Base-by-base conservation (phyloP, 768 basidiomycete species). In the Kwoniella sp. region DNA sequence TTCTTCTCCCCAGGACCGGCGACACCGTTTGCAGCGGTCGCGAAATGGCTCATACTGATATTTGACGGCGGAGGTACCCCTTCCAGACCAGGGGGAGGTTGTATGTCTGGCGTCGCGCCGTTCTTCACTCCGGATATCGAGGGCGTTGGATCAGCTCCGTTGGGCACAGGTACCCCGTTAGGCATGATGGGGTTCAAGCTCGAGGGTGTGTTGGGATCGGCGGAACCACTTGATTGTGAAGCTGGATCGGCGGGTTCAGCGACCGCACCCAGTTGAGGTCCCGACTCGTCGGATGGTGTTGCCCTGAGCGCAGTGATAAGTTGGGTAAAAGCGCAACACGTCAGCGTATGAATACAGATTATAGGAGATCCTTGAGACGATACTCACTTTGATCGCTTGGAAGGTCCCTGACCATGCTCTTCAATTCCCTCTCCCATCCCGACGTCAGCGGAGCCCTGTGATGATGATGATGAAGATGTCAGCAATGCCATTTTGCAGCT, bases 11-110 rank as follows among this genome's bases (percentile, higher is more conserved):
- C 37, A 23, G 50, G 63, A 17, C 65, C 63, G 1, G 71, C 68
- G 15, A 78, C 76, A 20, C 76, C 76, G 29, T 74, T 75, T 0
- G 68, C 72, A n/a, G 76, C 76, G 26, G 70, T 76, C 15, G 74
- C 74, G 55, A 78, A 78, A 1, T 65, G 67, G 47, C 73, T 63
- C 57, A 75, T 67, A 3, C 70, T 61, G 1, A 71, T 69, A 0
- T 73, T 62, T 9, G 76, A 78, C 34, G 72, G 53, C 28, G 74
- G 74, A 17, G 73, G 70, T 68, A 75, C 63, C 22, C 57, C 65
- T 51, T 72, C 67, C 26, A 78, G 71, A 15, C 66, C 71, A 20
- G 76, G 74, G 13, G 76, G 76, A 25, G 76, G 76, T 29, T 53
- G 31, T 17, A 74, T 65, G 28, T 69, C 58, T 12, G 38, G 15